Evolutionary conservation across 2,329 filamentous ascomycete genomes (phyloP).

Genomic region (Clonostachys rosea): DNA sequence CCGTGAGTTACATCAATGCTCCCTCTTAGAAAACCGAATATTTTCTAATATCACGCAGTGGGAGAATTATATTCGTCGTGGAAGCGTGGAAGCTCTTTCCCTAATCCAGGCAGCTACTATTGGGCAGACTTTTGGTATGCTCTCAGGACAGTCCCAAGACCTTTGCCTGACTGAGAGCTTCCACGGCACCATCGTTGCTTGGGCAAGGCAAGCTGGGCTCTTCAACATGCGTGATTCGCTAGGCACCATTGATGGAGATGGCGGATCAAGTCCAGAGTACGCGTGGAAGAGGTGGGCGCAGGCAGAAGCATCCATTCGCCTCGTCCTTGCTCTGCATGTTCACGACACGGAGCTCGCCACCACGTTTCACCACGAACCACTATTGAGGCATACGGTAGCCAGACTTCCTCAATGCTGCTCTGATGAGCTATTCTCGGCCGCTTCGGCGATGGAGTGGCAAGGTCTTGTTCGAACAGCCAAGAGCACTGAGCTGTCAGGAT

Average conservation of each 20-base stretch:
- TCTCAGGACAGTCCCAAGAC: background rate
- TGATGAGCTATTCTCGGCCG: slow-evolving; percentile 1
- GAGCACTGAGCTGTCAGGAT: no score
- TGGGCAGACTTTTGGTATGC: slow-evolving; percentile 1
- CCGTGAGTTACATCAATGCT: slow-evolving; percentile 1
- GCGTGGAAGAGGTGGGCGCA: slow-evolving; percentile 1
- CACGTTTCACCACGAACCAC: slow-evolving; percentile 1
- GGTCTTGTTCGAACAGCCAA: no score
- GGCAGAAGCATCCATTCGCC: background rate
- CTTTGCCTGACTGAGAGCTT: background rate
- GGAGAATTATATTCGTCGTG: background rate
- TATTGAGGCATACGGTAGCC: background rate
- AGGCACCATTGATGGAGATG: background rate
- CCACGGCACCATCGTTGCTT: background rate
- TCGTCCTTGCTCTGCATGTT: slow-evolving; percentile 1
- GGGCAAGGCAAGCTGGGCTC: slow-evolving; percentile 2
- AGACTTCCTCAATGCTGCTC: background rate
- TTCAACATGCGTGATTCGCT: background rate
- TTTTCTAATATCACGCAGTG: background rate
- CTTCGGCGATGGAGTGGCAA: no score
- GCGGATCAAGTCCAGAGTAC: background rate
- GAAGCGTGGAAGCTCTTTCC: background rate
- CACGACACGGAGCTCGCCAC: background rate
- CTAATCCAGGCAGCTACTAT: background rate
- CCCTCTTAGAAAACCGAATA: background rate